Conservation (phyloP, 108 stramenopile species). For the Aurantiochytrium sp. region DNA sequence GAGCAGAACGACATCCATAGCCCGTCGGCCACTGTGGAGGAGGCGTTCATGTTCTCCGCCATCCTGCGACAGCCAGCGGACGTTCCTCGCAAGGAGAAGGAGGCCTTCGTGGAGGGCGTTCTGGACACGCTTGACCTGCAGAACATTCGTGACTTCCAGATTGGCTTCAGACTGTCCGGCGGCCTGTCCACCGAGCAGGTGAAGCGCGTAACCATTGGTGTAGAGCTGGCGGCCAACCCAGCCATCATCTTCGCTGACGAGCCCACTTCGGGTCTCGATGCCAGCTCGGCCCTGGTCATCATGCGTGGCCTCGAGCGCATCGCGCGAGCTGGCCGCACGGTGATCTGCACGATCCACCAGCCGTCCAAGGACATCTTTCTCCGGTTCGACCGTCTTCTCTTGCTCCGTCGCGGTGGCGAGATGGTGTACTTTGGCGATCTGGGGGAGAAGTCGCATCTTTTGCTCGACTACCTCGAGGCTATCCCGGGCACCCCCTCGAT, state of each 20-base stretch:
- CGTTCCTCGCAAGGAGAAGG: background rate
- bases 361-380: constrained; percentile 76
- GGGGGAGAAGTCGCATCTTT: constrained; percentile 57
- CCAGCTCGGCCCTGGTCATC: constrained; percentile 62
- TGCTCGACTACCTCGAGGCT: constrained; percentile 51
- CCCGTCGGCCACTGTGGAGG: constrained; percentile 60
- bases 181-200: constrained; percentile 64
- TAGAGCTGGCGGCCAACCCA: constrained; percentile 70
- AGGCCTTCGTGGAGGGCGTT: constrained; percentile 41
- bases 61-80: background rate
- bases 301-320: constrained; percentile 54
- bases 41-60: constrained; percentile 59
- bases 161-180: background rate
- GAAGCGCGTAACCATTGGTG: constrained; percentile 64
- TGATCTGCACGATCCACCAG: constrained; percentile 79
- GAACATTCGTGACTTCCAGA: constrained; percentile 53
- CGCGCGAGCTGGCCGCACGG: constrained; percentile 57
- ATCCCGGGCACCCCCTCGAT: constrained; percentile 2
- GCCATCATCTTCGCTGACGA: constrained; percentile 62
- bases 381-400: constrained; percentile 63
- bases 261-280: constrained; percentile 66
- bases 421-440: constrained; percentile 73
- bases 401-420: constrained; percentile 71
- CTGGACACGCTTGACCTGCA: constrained; percentile 64
- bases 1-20: constrained; percentile 65